Evolutionary conservation across 306 rosid species (phyloP).

Genomic region (Vicia villosa): DNA sequence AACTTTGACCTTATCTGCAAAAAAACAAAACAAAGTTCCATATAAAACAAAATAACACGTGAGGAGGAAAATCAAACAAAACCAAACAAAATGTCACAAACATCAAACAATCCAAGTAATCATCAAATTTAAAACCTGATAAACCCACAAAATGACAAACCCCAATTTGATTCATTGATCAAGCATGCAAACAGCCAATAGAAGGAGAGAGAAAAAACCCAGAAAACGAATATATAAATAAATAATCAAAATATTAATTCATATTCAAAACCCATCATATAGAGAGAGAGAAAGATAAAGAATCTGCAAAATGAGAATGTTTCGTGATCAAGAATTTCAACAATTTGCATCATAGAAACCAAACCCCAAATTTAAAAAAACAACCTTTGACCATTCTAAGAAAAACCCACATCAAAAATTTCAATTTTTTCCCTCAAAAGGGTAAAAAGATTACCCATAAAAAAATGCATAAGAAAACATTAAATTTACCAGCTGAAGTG

Average conservation of each 20-base stretch:
- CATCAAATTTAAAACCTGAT: slow-evolving; percentile 34
- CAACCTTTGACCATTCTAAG: slow-evolving; percentile 20
- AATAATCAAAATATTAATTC: neutral
- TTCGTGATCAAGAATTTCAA: neutral
- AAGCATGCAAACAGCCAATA: slow-evolving; percentile 19
- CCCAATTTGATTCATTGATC: slow-evolving; percentile 21
- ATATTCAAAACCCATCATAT: slow-evolving; percentile 7
- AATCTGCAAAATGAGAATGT: neutral
- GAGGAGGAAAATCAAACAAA: slow-evolving; percentile 35
- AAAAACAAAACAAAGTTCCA: neutral
- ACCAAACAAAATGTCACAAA: slow-evolving; percentile 33
- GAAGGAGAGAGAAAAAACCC: neutral
- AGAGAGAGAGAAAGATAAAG: neutral
- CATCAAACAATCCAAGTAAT: slow-evolving; percentile 20
- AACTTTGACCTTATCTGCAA: slow-evolving; percentile 50
- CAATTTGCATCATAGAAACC: neutral
- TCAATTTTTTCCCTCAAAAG: neutral
- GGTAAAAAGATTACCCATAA: neutral
- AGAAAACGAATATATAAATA: neutral
- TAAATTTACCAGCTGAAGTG: slow-evolving; percentile 45
- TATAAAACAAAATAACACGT: slow-evolving; percentile 28
- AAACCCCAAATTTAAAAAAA: neutral
- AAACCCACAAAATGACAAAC: slow-evolving; percentile 45
- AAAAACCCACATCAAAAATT: slow-evolving; percentile 27
- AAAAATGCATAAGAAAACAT: neutral